Evolutionary conservation across 73 alveolate genomes (phyloP), one percentile per base, ranked within the genome.

Genomic region (Diophrys sp.): DNA sequence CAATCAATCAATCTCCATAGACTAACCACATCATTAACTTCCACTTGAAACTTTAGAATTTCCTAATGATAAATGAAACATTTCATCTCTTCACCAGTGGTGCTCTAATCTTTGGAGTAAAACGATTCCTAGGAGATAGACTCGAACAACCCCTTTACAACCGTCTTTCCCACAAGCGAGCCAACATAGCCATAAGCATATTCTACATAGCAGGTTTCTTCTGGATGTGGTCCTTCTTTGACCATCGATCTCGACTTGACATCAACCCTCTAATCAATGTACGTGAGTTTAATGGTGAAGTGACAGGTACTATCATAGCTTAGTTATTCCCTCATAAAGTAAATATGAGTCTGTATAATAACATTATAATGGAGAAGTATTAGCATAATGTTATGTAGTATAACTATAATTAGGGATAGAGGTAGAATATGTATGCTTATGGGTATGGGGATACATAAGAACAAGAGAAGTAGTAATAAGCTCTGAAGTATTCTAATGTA

Each of bases 261-360:
- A 33, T 82, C 14, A 82, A 82, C 67, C 84, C 73, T 66, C 31
- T 82, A 30, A 33, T 82, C 1, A 82, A 82, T 66, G 84, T 84
- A 28, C 73, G 90, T 33, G 90, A 82, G 2, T 74, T 71, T 8
- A 82, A 82, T 82, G 90, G 90, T 31, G 83, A 82, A 68, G 84
- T 82, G 5, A 31, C 62, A 54, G 24, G 67, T 44, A 29, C 34
- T n/a, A 18, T 82, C 26, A 34, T 74, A 0, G 74, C 62, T 1
- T 32, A 44, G 28, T 74, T 72, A 34, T 82, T n/a, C 72, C 90
- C 90, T 27, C 73, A 82, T 2, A 82, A 75, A 73, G 34, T 82
- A 1, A 82, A 82, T 78, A 14, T 26, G 14, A 77, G 74, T 25
- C 71, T 62, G 23, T 66, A n/a, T 26, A 70, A 81, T 25, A 26